Evolutionary conservation across 2,329 filamentous ascomycete species (phyloP).

Genomic region (Madurella fahalii): DNA sequence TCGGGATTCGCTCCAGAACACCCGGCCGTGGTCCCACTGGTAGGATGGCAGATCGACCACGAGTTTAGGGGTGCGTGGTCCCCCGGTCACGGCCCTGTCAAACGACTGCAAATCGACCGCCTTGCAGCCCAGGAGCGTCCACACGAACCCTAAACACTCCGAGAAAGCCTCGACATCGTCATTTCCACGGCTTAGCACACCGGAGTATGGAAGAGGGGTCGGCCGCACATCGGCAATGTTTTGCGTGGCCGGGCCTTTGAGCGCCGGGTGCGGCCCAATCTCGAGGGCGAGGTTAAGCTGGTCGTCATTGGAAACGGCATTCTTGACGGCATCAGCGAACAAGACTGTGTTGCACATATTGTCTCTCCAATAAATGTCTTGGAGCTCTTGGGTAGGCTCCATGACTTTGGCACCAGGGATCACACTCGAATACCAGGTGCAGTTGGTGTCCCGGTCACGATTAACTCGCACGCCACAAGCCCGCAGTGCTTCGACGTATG

Average conservation of each 20-base stretch:
- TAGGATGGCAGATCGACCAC: neutral
- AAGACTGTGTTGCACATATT: neutral
- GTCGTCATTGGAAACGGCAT: neutral
- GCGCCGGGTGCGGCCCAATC: slow-evolving; percentile 21
- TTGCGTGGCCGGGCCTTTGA: slow-evolving; percentile 37
- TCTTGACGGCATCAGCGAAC: neutral
- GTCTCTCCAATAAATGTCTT: neutral
- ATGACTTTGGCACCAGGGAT: neutral
- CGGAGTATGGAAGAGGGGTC: slow-evolving; percentile 7
- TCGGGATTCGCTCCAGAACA: neutral
- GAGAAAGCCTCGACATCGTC: slow-evolving; percentile 9
- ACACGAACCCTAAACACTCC: slow-evolving; percentile 6
- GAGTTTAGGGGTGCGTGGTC: neutral
- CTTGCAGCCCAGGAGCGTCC: slow-evolving; percentile 1
- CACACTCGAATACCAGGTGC: neutral
- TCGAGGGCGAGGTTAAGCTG: neutral
- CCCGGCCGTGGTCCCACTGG: neutral
- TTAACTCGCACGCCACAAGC: slow-evolving; percentile 20
- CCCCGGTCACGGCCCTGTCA: neutral
- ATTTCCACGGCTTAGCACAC: slow-evolving; percentile 2
- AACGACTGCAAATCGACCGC: slow-evolving; percentile 11
- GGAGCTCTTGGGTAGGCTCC: neutral
- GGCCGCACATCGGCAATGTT: slow-evolving; percentile 19
- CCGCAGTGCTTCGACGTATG: slow-evolving; percentile 6
- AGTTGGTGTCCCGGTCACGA: slow-evolving; percentile 24